Conservation (phyloP, 768 basidiomycete species). For the Boletus speciosus region DNA sequence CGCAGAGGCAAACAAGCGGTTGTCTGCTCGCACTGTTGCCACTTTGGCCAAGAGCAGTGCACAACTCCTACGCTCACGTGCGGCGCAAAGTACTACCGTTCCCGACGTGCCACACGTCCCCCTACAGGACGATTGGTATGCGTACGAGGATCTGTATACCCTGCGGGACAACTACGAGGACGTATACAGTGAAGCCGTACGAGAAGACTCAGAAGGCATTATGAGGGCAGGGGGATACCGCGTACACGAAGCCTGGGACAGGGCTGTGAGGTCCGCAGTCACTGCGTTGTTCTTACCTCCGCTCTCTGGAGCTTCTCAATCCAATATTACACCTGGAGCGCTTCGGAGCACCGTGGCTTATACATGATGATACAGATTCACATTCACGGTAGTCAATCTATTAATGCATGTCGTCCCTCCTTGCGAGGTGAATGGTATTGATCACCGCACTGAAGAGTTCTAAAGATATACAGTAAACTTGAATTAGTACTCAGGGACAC, state of each 20-base stretch:
- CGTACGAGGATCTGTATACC: constrained; percentile 65
- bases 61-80: constrained; percentile 56
- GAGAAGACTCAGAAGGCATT: constrained; percentile 71
- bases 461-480: background rate
- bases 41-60: constrained; percentile 42
- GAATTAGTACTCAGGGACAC: constrained; percentile 36
- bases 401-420: background rate
- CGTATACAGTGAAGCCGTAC: constrained; percentile 69
- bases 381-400: background rate
- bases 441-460: background rate
- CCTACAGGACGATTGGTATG: constrained; percentile 71
- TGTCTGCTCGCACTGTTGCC: constrained; percentile 49
- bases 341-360: constrained; percentile 46
- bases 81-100: constrained; percentile 59
- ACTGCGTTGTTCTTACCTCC: constrained; percentile 67
- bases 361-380: constrained; percentile 24
- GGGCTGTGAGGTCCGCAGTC: constrained; percentile 71
- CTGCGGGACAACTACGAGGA: constrained; percentile 64
- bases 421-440: background rate
- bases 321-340: background rate
- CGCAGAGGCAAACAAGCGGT: constrained; percentile 59
- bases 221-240: constrained; percentile 83
- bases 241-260: constrained; percentile 82
- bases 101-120: constrained; percentile 82
- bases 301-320: constrained; percentile 30